Evolutionary conservation across 768 basidiomycete genomes (phyloP).

Genomic region (Suillus paluster): DNA sequence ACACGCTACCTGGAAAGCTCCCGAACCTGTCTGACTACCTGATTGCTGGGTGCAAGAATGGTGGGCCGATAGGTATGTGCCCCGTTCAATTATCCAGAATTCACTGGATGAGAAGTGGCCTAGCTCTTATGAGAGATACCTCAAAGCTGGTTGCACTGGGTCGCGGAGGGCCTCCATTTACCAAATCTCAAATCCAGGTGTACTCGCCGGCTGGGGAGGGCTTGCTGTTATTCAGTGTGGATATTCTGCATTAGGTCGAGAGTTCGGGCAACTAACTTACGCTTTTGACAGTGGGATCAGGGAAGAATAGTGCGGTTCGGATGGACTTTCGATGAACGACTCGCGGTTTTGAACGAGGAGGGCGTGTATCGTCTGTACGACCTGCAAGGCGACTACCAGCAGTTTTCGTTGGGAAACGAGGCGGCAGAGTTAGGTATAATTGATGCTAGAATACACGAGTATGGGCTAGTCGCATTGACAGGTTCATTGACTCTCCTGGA

Average conservation of each 20-base stretch:
- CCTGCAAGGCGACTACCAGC: conserved; percentile 82
- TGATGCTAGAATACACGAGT: conserved; percentile 85
- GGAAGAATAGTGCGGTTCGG: conserved; percentile 81
- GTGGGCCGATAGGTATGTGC: conserved; percentile 83
- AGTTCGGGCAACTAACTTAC: conserved; percentile 16
- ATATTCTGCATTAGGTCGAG: conserved; percentile 36
- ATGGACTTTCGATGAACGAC: conserved; percentile 81
- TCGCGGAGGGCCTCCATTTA: conserved; percentile 54
- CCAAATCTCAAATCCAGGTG: conserved; percentile 84
- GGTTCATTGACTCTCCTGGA: conserved; percentile 78
- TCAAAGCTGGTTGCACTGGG: conserved; percentile 79
- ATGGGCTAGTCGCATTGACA: conserved; percentile 85
- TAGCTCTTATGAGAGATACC: conserved; percentile 88
- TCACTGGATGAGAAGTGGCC: not conserved
- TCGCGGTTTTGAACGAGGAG: conserved; percentile 90
- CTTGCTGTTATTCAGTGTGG: conserved; percentile 71
- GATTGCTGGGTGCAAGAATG: conserved; percentile 80
- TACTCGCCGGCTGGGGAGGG: conserved; percentile 86
- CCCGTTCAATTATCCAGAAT: conserved; percentile 10
- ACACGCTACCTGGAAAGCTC: conserved; percentile 79
- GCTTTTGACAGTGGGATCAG: conserved; percentile 82
- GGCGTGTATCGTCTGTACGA: conserved; percentile 91
- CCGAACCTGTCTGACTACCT: conserved; percentile 81
- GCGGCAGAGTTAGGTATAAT: conserved; percentile 82
- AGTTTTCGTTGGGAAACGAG: conserved; percentile 83